Evolutionary conservation across 2,329 filamentous ascomycete species (phyloP), one percentile per base, ranked within the genome.

Genomic region (Coniochaeta ligniaria): DNA sequence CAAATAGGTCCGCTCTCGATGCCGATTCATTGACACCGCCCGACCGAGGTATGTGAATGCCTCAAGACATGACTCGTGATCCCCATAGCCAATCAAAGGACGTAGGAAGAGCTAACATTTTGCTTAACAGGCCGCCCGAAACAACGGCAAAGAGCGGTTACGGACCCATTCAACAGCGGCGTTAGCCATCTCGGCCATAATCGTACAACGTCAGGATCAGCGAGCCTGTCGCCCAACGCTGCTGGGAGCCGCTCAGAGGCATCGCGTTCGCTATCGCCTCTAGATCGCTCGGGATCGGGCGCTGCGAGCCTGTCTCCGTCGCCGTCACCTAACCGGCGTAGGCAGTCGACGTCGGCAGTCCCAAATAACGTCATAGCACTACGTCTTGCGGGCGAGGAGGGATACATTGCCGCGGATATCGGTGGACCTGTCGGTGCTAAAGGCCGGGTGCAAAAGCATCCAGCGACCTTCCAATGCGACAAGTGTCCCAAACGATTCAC

Each of bases 401-500:
- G 47, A 31, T 52, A 52, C 47, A 52, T 31, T 14, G 14, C 22
- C 11, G 31, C 22, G 8, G 47, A 52, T 8, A 89, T 94, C 63
- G 89, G 92, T 60, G 86, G 85, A 26, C 82, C 84, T 5, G 28
- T 11, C 8, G 66, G 63, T 26, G 83, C 83, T 59, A 76, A 75
- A 50, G 67, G 71, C 43, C 87, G 95, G n/a, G 87, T 92, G 0
- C 95, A 99, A 73, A 99, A 99, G 71, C 95, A 99, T 68, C 95
- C 95, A 0, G 95, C 95, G 7, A 99, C 93, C 0, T 99, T 98
- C 76, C 93, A 98, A 71, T 99, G 95, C 73, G 90, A 78, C 11
- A 79, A 98, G 9, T 99, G 95, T 68, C 93, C 95, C 0, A 99
- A 99, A 75, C 87, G 92, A 17, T 99, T 99, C 71, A 99, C 95